A percentile compares a stretch with the other conserved stretches of the same genome.
Evolutionary conservation across 1,284 basidiomycete genomes (phyloP).

Genomic region (Trichosporon inkin): DNA sequence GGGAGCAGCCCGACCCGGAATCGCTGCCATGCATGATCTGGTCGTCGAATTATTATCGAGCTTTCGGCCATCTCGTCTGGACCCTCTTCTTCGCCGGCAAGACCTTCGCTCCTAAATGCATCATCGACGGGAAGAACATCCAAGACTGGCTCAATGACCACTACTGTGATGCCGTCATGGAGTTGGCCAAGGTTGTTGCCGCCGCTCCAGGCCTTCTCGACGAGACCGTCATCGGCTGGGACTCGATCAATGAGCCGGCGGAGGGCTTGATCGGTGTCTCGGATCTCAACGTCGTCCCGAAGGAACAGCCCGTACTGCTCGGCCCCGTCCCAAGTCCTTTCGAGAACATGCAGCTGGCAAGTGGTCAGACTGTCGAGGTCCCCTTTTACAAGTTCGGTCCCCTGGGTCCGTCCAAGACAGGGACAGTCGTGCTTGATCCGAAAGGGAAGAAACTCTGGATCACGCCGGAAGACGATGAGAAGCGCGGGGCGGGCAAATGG

Average conservation of each 20-base stretch:
- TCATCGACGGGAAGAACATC: constrained; percentile 88
- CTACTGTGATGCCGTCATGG: constrained; percentile 71
- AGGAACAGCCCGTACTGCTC: constrained; percentile 70
- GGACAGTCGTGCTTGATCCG: constrained; percentile 76
- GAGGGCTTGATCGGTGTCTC: constrained; percentile 77
- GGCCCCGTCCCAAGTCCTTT: constrained; percentile 81
- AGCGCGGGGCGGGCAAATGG: constrained; percentile 56
- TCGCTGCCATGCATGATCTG: constrained; percentile 89
- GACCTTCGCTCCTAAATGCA: constrained; percentile 82
- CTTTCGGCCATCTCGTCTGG: constrained; percentile 83
- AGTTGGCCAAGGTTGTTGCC: constrained; percentile 69
- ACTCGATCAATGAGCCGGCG: constrained; percentile 90
- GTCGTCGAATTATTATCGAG: constrained; percentile 90
- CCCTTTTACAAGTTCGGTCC: constrained; percentile 77
- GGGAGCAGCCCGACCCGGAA: constrained; percentile 60
- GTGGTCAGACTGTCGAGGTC: constrained; percentile 79
- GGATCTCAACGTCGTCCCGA: constrained; percentile 65
- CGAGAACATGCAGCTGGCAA: constrained; percentile 78
- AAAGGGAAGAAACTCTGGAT: constrained; percentile 71
- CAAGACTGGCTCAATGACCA: constrained; percentile 90
- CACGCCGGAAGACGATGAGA: constrained; percentile 53
- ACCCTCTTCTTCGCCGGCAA: constrained; percentile 92
- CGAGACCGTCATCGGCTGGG: constrained; percentile 90
- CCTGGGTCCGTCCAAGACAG: constrained; percentile 72
- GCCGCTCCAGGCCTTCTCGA: constrained; percentile 69